phyloP scores from a whole-genome alignment of 306 rosid species.

The Canavalia gladiata region DNA sequence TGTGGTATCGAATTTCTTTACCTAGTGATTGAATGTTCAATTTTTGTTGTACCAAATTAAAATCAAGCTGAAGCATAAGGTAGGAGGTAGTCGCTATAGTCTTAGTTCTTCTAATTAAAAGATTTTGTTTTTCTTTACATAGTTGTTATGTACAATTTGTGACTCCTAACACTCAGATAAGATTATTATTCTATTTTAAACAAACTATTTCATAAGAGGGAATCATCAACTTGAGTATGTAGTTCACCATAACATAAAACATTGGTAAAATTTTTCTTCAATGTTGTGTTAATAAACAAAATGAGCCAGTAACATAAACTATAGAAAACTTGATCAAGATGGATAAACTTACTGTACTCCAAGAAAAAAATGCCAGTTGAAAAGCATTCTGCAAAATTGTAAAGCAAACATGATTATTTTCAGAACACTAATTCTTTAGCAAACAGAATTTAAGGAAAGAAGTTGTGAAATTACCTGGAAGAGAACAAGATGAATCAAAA shows the following conservation, averaged over 20 bases:
- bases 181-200: background rate
- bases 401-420: constrained; percentile 29
- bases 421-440: background rate
- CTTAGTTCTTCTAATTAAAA: no score
- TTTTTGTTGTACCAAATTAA: background rate
- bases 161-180: background rate
- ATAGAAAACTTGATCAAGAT: background rate
- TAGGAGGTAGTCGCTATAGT: background rate
- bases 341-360: constrained; percentile 73
- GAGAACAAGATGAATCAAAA: constrained; percentile 72
- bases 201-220: background rate
- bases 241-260: background rate
- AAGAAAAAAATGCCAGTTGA: constrained; percentile 80
- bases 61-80: background rate
- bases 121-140: no score
- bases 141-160: no score
- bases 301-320: background rate
- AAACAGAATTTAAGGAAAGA: background rate
- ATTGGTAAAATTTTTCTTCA: constrained; percentile 2
- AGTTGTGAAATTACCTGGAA: constrained; percentile 64
- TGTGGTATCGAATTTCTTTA: background rate
- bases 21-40: background rate
- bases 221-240: background rate
- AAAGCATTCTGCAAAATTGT: constrained; percentile 77
- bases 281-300: background rate